Evolutionary conservation across 2,329 filamentous ascomycete genomes (phyloP).

Genomic region (Cladophialophora carrionii): DNA sequence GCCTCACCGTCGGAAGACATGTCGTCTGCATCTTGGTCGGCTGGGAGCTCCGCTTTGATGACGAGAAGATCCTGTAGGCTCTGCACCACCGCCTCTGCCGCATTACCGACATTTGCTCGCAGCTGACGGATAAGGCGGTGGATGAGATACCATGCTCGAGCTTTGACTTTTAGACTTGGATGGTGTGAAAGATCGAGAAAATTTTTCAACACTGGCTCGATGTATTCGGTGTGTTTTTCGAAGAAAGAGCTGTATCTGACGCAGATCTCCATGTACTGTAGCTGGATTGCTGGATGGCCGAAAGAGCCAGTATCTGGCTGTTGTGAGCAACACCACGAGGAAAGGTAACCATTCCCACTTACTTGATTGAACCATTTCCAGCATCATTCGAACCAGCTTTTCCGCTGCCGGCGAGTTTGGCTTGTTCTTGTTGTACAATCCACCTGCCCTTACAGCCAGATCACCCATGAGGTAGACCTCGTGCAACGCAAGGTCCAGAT

Average conservation of each 20-base stretch:
- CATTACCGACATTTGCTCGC: constrained; percentile 78
- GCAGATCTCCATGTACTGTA: constrained; percentile 98
- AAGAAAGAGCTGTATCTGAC: constrained; percentile 93
- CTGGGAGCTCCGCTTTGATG: constrained; percentile 86
- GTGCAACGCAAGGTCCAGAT: constrained; percentile 88
- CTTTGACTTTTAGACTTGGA: constrained; percentile 80
- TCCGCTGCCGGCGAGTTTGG: constrained; percentile 79
- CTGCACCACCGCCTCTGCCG: constrained; percentile 87
- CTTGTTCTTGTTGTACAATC: constrained; percentile 81
- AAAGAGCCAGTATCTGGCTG: constrained; percentile 75
- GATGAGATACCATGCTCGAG: constrained; percentile 96
- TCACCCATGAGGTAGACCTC: constrained; percentile 97
- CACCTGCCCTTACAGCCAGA: constrained; percentile 84
- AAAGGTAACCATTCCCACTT: constrained; percentile 18
- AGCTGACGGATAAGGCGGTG: constrained; percentile 89
- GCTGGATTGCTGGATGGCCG: constrained; percentile 84
- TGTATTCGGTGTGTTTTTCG: constrained; percentile 77
- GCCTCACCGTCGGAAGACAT: constrained; percentile 93
- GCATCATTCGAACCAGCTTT: constrained; percentile 87
- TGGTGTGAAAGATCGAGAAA: constrained; percentile 92
- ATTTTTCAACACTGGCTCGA: constrained; percentile 83
- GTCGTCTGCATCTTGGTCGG: constrained; percentile 79
- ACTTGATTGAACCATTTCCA: constrained; percentile 87
- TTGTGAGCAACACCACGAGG: constrained; percentile 28
- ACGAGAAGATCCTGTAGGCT: constrained; percentile 84